phyloP scores from a whole-genome alignment of 306 rosid genomes.

The Lathyrus aphaca region DNA sequence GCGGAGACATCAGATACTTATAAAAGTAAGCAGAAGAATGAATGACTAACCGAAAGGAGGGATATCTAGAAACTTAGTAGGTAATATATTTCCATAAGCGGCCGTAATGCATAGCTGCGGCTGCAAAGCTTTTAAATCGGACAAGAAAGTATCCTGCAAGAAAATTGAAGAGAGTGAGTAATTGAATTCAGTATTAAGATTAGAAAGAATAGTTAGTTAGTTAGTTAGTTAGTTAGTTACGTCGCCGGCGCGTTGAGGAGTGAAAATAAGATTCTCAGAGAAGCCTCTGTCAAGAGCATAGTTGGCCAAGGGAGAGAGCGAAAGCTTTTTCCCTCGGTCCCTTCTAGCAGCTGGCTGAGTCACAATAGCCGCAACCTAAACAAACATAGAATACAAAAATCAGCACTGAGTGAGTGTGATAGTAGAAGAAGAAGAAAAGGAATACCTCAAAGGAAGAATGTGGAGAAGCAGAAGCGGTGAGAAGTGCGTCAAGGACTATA shows the following conservation, averaged over 20 bases:
- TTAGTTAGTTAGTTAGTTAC: conserved; percentile 29
- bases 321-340: conserved; percentile 71
- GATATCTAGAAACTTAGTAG: conserved; percentile 48
- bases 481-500: conserved; percentile 74
- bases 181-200: background rate
- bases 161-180: background rate
- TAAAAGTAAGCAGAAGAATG: background rate
- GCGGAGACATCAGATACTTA: too few species aligned
- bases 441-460: conserved; percentile 20
- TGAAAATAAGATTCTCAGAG: conserved; percentile 73
- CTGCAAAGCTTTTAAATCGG: conserved; percentile 67
- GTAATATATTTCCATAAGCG: conserved; percentile 56
- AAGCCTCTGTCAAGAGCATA: conserved; percentile 82
- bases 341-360: conserved; percentile 88
- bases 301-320: conserved; percentile 78
- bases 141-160: conserved; percentile 71
- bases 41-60: conserved; percentile 56
- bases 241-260: conserved; percentile 81
- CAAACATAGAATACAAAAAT: too few species aligned
- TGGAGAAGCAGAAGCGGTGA: conserved; percentile 64
- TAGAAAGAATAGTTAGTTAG: background rate
- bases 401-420: too few species aligned
- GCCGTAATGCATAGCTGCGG: conserved; percentile 73
- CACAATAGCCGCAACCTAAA: conserved; percentile 75
- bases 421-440: too few species aligned